Base-by-base conservation (phyloP, 805 yeast species). In the Monosporozyma siamensis region DNA sequence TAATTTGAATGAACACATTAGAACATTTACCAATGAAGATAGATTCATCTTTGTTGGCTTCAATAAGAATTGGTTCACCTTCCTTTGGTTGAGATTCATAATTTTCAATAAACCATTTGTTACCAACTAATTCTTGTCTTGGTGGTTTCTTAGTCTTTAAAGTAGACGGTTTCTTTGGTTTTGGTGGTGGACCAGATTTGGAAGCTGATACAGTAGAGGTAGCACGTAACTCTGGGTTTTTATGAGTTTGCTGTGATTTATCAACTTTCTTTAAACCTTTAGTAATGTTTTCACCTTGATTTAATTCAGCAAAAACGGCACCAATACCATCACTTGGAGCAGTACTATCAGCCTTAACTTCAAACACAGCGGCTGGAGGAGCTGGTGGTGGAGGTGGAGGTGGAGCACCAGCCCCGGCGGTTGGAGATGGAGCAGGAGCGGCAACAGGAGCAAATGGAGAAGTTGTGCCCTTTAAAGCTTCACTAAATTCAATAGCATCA, bases 381-480 rank as follows among this genome's bases (percentile, higher is more conserved):
- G 95, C 86, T 1, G 92, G 90, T 3, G 95, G 95, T 2, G 95
- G 95, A 2, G 97, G 97, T 14, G 95, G 94, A 6, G 89, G 85
- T n/a, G 44, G 44, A 7, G 38, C 39, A 3, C 76, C 54, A 18
- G 65, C 62, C 10, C 70, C 55, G 3, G 76, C 48, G n/a, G 67
- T 54, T 20, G 67, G 49, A 6, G 63, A 48, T 6, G 29, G 6
- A 24, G 39, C 20, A 17, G 23, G 10, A 12, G 52, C 45, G 2
- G 60, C 40, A 1, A 62, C 48, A n/a, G n/a, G n/a, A n/a, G n/a
- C n/a, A n/a, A n/a, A n/a, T n/a, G n/a, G n/a, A 8, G 64, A 40
- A 18, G 57, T 34, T 17, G 56, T 41, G 6, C 24, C 31, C 10
- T 24, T 18, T 18, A 37, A 17, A 20, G 47, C 53, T 3, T 43